Evolutionary conservation across 306 rosid genomes (phyloP).

Genomic region (Begonia loranthoides): DNA sequence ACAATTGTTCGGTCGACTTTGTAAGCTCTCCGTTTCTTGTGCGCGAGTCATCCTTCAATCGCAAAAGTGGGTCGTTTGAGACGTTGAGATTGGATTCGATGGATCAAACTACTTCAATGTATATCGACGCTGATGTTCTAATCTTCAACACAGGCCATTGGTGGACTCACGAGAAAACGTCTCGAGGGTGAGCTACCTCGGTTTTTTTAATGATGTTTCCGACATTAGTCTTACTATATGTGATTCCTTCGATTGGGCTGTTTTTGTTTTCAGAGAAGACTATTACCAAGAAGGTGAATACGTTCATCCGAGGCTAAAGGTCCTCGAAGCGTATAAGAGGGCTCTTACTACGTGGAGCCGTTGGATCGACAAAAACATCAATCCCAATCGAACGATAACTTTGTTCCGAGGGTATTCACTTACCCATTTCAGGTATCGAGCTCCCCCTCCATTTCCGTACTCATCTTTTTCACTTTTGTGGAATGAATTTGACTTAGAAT

Average conservation of each 20-base stretch:
- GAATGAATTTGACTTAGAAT: too few species aligned
- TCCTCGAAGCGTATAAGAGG: slow-evolving; percentile 59
- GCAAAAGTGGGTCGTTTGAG: slow-evolving; percentile 47
- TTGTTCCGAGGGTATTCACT: slow-evolving; percentile 89
- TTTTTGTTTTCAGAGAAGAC: slow-evolving; percentile 46
- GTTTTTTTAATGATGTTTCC: too few species aligned
- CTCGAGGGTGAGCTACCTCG: slow-evolving; percentile 49
- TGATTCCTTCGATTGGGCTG: background rate
- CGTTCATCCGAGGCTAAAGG: slow-evolving; percentile 67
- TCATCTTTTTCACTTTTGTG: too few species aligned
- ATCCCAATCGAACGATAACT: slow-evolving; percentile 51
- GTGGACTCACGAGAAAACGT: slow-evolving; percentile 99
- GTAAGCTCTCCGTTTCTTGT: slow-evolving; percentile 85
- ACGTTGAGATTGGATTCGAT: slow-evolving; percentile 88
- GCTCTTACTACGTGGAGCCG: slow-evolving; percentile 86
- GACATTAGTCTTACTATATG: too few species aligned
- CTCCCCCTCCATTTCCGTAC: too few species aligned
- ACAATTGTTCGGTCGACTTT: slow-evolving; percentile 76
- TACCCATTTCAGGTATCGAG: slow-evolving; percentile 74
- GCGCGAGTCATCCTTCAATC: slow-evolving; percentile 50
- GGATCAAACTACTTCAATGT: slow-evolving; percentile 55
- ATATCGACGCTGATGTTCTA: slow-evolving; percentile 65
- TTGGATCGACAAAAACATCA: slow-evolving; percentile 58
- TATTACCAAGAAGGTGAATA: slow-evolving; percentile 88
- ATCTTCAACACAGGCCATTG: slow-evolving; percentile 95